Conservation (phyloP, 2,329 filamentous ascomycete species). For the Gliomastix tumulicola region DNA sequence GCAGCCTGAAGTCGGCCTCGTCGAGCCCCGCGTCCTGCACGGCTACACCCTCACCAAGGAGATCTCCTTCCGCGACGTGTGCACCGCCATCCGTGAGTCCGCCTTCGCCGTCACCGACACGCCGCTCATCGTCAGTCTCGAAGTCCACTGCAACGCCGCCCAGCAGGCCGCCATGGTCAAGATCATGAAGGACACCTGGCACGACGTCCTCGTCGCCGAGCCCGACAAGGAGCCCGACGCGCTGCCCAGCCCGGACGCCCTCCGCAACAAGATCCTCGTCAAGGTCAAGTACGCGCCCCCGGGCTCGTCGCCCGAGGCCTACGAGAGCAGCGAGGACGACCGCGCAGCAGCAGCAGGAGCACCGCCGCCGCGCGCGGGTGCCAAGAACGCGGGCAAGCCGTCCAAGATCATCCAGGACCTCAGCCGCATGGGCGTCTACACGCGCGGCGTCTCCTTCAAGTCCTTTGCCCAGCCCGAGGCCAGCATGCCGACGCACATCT, state of each 20-base stretch:
- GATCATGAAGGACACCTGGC: slow-evolving; percentile 33
- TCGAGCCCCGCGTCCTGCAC: slow-evolving; percentile 75
- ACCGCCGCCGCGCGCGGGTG: background rate
- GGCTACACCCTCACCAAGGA: slow-evolving; percentile 89
- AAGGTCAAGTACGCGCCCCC: slow-evolving; percentile 68
- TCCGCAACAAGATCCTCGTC: slow-evolving; percentile 74
- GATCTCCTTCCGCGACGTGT: slow-evolving; percentile 80
- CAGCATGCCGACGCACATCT: slow-evolving; percentile 60
- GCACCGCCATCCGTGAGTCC: slow-evolving; percentile 68
- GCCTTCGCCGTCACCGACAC: slow-evolving; percentile 71
- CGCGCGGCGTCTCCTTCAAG: slow-evolving; percentile 75
- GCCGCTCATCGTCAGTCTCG: slow-evolving; percentile 88
- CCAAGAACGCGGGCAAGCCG: slow-evolving; percentile 30
- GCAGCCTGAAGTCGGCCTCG: slow-evolving; percentile 21
- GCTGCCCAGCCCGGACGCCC: slow-evolving; percentile 61
- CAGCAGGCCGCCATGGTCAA: slow-evolving; percentile 55
- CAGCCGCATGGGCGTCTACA: slow-evolving; percentile 74
- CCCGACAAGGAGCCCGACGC: slow-evolving; percentile 35
- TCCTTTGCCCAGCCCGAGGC: slow-evolving; percentile 67
- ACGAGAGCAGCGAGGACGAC: slow-evolving; percentile 25
- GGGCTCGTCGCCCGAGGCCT: slow-evolving; percentile 19
- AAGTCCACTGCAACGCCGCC: slow-evolving; percentile 74
- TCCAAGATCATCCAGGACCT: slow-evolving; percentile 66
- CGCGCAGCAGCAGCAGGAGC: slow-evolving; percentile 31
- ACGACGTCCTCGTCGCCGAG: slow-evolving; percentile 34